Evolutionary conservation across 768 basidiomycete species (phyloP), one percentile per base, ranked within the genome.

Genomic region (Inosperma sp.): DNA sequence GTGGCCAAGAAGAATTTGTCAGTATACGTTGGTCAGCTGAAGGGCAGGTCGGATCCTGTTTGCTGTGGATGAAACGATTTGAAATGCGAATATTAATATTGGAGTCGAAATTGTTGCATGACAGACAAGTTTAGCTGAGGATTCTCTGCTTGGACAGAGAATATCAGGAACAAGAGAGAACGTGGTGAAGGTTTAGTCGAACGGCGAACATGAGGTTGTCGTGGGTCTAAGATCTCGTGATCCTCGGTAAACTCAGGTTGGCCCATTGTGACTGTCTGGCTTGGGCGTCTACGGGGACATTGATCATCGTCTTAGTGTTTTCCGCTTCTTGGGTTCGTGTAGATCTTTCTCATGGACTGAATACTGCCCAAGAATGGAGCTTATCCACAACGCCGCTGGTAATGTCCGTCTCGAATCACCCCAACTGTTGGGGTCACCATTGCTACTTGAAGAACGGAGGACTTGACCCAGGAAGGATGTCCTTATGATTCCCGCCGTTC

Each of bases 151-250:
- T 14, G 25, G 30, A 17, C 36, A 17, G 36, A 37, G 17, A 37
- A 4, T 37, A 4, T 37, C 36, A 37, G 17, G 41, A 17, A 12
- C 12, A 43, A 42, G 21, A 42, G 3, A n/a, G n/a, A n/a, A n/a
- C n/a, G n/a, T n/a, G n/a, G n/a, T n/a, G n/a, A n/a, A n/a, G n/a
- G n/a, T n/a, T n/a, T n/a, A n/a, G n/a, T n/a, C n/a, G 39, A 13
- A 17, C 12, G 29, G 1, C 22, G 10, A 27, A 37, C 37, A 31
- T 29, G 48, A 30, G n/a, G 49, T 17, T 29, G n/a, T 42, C 39
- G 40, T 39, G 29, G 49, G 29, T 30, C 41, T 43, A 34, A 51
- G 31, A 51, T 26, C 41, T 27, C 30, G 49, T 51, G 49, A 51
- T 43, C 23, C 16, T 13, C 21, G 30, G n/a, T 34, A 13, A 33